phyloP scores from a whole-genome alignment of 2,329 filamentous ascomycete species.

The Stemphylium vesicarium region DNA sequence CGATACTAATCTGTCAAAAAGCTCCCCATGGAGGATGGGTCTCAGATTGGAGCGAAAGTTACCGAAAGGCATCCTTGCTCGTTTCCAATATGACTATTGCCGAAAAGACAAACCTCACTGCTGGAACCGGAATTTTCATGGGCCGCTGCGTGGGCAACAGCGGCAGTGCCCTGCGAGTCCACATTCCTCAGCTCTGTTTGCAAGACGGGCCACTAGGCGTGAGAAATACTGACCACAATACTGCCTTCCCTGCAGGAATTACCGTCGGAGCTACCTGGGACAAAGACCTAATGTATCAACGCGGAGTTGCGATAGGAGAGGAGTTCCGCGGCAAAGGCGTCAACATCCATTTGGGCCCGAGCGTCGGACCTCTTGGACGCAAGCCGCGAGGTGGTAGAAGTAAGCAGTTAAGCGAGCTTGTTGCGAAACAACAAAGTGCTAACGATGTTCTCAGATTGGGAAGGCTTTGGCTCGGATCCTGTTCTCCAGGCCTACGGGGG shows the following conservation, averaged over 20 bases:
- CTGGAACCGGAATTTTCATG: conserved; percentile 75
- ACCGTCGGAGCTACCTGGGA: conserved; percentile 77
- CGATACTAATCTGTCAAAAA: conserved; percentile 6
- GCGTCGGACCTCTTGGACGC: conserved; percentile 73
- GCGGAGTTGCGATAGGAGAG: conserved; percentile 71
- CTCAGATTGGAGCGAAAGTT: conserved; percentile 71
- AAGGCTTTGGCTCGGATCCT: conserved; percentile 74
- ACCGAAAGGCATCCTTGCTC: conserved; percentile 70
- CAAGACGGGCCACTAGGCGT: conserved; percentile 76
- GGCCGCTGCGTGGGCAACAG: conserved; percentile 76
- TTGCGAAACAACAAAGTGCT: background rate
- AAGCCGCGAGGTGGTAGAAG: conserved; percentile 67
- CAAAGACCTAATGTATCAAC: conserved; percentile 72
- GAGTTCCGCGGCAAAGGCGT: conserved; percentile 77
- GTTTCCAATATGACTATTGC: conserved; percentile 79
- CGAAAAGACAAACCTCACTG: conserved; percentile 80
- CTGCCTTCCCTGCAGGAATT: conserved; percentile 80
- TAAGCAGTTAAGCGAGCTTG: conserved; percentile 1
- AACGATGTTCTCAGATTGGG: conserved; percentile 60
- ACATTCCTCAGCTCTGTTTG: conserved; percentile 68
- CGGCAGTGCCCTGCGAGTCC: conserved; percentile 71
- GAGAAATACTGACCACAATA: conserved; percentile 74
- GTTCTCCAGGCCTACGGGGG: conserved; percentile 76
- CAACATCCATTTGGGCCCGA: conserved; percentile 73
- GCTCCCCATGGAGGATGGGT: conserved; percentile 75